Evolutionary conservation across 768 basidiomycete genomes (phyloP).

Genomic region (Mycena albidolilacea): DNA sequence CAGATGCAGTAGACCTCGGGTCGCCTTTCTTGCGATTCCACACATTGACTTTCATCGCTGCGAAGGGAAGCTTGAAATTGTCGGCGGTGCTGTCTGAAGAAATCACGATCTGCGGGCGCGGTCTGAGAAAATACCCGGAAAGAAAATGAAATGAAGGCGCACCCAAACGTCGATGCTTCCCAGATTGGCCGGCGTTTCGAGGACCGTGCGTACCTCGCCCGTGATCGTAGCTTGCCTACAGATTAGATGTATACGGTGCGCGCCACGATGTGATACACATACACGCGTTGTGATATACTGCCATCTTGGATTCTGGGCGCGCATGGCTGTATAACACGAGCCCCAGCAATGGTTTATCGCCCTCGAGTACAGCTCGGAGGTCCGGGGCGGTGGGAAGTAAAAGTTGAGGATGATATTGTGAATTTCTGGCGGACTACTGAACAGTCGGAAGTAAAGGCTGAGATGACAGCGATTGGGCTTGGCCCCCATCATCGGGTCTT

Average conservation of each 20-base stretch:
- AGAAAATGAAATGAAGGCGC: not conserved
- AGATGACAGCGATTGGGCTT: not conserved
- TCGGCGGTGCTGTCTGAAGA: conserved; percentile 22
- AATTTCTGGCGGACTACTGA: not conserved
- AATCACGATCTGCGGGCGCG: conserved; percentile 13
- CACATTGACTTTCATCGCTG: conserved; percentile 22
- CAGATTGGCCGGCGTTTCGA: conserved; percentile 22
- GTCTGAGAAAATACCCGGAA: too few species aligned
- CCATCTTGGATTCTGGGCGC: conserved; percentile 8
- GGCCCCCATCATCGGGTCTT: too few species aligned
- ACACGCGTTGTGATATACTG: conserved; percentile 38
- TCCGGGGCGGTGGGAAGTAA: not conserved
- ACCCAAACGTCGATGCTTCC: conserved; percentile 38
- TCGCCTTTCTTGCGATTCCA: conserved; percentile 35
- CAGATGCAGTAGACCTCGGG: conserved; percentile 1
- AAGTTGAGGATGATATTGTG: not conserved
- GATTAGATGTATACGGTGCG: not conserved
- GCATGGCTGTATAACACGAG: conserved; percentile 37
- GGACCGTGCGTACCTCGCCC: conserved; percentile 33
- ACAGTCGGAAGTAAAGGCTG: not conserved
- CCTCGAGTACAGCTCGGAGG: conserved; percentile 14
- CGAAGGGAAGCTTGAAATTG: conserved; percentile 9
- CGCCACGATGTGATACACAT: not conserved
- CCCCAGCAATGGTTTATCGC: conserved; percentile 29
- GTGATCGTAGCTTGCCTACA: conserved; percentile 14